phyloP scores from a whole-genome alignment of 2,329 filamentous ascomycete species.

The Albophoma yamanashiensis region DNA sequence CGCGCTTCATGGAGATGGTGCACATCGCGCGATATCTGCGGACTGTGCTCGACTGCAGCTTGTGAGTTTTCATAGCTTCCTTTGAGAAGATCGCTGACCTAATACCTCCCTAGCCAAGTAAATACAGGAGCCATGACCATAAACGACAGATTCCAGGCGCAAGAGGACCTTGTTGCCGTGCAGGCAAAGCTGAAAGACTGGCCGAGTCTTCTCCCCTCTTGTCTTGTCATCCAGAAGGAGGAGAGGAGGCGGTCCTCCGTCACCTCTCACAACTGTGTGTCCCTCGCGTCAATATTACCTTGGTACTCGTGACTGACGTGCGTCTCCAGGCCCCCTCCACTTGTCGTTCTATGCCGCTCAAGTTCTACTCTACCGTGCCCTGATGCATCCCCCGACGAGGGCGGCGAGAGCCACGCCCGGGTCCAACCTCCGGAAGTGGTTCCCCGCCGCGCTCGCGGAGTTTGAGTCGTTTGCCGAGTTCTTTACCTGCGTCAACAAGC shows the following conservation, averaged over 20 bases:
- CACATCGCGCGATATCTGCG: constrained; percentile 19
- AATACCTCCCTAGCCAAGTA: constrained; percentile 12
- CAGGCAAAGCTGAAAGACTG: constrained; percentile 22
- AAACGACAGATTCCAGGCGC: constrained; percentile 8
- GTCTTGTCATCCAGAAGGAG: constrained; percentile 15
- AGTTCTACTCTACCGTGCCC: constrained; percentile 28
- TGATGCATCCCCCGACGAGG: constrained; percentile 34
- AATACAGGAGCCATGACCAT: constrained; percentile 6
- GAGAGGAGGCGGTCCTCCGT: constrained; percentile 4
- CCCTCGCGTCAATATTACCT: too few species aligned
- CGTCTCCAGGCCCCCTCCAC: constrained; percentile 23
- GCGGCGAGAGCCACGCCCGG: constrained; percentile 23
- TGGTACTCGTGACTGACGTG: not conserved
- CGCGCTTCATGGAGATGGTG: constrained; percentile 25
- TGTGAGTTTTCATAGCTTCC: constrained; percentile 12
- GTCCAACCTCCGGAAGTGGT: constrained; percentile 24
- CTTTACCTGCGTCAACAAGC: constrained; percentile 21
- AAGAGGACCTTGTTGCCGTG: constrained; percentile 13
- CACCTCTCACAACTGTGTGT: constrained; percentile 14
- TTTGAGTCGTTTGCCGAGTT: constrained; percentile 27
- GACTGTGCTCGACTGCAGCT: constrained; percentile 21
- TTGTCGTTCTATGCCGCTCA: constrained; percentile 30
- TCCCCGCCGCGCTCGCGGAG: constrained; percentile 20
- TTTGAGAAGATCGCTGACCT: constrained; percentile 1
- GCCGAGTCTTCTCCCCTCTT: constrained; percentile 24